Evolutionary conservation across 371 early-diverging fungal species (phyloP), one percentile per base, ranked within the genome.

Genomic region (Entomophthora muscae): DNA sequence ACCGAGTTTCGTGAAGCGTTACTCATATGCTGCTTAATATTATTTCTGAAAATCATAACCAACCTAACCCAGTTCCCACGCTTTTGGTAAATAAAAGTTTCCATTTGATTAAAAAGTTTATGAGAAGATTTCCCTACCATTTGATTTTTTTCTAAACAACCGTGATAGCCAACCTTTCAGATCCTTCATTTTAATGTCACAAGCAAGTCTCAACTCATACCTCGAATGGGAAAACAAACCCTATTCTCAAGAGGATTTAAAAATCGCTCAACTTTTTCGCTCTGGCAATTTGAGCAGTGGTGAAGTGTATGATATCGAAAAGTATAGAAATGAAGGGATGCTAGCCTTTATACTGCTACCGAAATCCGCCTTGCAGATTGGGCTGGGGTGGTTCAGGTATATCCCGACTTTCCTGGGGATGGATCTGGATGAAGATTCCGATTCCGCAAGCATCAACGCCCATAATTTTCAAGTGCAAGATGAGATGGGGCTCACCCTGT

Each of bases 341-440:
- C 22, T 55, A 21, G 55, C 24, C 12, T 24, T 27, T 27, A 3
- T 55, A 55, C 12, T 55, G 28, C 55, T 55, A 10, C 22, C 22
- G 21, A 27, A 27, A n/a, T 55, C 55, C 28, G 28, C 28, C 10
- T 12, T 55, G 3, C 55, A 55, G 21, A 24, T 55, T 55, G 55
- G 55, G 24, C 55, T 55, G 28, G 55, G 55, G 28, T 55, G 55
- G 55, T 55, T 55, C 21, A 55, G 55, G 55, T 27, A 55, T 55
- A 27, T 55, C 55, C 55, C 55, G 3, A 42, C 42, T 42, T 42
- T 42, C 17, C 17, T 42, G 42, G 42, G 17, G 5, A 42, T 5
- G 10, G 42, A 42, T 42, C 10, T 17, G 10, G 42, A 42, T 10
- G 42, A 5, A 17, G 17, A 10, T 17, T 42, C 42, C 42, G 42